Conservation (phyloP, 805 yeast genomes). For the Blastobotrys mokoenaii region DNA sequence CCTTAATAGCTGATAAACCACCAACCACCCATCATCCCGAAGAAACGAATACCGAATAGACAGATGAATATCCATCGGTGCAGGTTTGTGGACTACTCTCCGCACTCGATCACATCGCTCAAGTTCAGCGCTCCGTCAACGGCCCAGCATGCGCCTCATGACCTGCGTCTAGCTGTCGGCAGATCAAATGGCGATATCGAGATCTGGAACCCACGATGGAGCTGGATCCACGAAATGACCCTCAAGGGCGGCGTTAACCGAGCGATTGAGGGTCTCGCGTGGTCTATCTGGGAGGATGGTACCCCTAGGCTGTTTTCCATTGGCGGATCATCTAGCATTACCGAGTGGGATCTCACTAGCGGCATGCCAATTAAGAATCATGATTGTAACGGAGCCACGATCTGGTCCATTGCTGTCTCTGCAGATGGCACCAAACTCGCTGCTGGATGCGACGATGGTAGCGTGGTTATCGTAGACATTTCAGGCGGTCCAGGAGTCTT, state of each 20-base stretch:
- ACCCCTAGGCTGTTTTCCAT: conserved; percentile 74
- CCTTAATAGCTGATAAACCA: no score
- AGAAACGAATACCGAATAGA: no score
- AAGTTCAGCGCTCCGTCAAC: conserved; percentile 62
- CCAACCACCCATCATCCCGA: no score
- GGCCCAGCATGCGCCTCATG: conserved; percentile 37
- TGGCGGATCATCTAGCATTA: conserved; percentile 84
- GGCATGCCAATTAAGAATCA: conserved; percentile 66
- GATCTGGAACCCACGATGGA: conserved; percentile 67
- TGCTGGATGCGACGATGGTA: conserved; percentile 93
- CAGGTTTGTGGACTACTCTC: conserved; percentile 80
- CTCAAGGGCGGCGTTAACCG: conserved; percentile 76
- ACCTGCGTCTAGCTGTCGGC: conserved; percentile 77
- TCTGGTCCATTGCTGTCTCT: conserved; percentile 78
- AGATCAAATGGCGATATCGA: conserved; percentile 92
- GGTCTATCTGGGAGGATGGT: conserved; percentile 49
- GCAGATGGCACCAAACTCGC: conserved; percentile 57
- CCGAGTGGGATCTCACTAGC: conserved; percentile 83
- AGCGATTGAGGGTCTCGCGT: conserved; percentile 81
- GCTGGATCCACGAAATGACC: conserved; percentile 68
- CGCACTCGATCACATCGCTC: conserved; percentile 74
- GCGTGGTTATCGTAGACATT: conserved; percentile 76
- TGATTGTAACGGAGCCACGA: conserved; percentile 88
- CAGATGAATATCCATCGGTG: conserved; percentile 79
- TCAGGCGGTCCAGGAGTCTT: conserved; percentile 78